A percentile compares a stretch with the other conserved stretches of the same genome.
Evolutionary conservation across 345 rosid species (phyloP).

Genomic region (Gossypium anomalum): DNA sequence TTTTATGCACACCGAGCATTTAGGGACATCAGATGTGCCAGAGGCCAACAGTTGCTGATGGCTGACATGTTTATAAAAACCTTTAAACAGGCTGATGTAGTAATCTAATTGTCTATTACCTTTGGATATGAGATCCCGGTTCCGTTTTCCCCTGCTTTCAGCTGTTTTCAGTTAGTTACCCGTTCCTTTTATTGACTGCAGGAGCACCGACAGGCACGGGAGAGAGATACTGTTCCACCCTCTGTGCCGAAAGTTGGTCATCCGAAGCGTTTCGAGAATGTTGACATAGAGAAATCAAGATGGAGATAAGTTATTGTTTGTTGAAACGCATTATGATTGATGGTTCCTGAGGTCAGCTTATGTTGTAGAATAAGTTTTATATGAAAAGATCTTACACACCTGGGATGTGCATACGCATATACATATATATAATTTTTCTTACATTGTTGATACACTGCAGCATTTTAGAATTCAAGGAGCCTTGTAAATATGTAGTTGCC

Average conservation of each 20-base stretch:
- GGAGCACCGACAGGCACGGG: slow-evolving; percentile 45
- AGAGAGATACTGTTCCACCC: slow-evolving; percentile 32
- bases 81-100: background rate
- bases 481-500: slow-evolving; percentile 37
- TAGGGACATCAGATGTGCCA: background rate
- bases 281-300: slow-evolving; percentile 28
- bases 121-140: too few relatives aligned
- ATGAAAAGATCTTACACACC: background rate
- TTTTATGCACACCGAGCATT: too few relatives aligned
- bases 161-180: background rate
- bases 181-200: slow-evolving; percentile 12
- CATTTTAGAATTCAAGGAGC: slow-evolving; percentile 12
- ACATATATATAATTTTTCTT: background rate
- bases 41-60: too few relatives aligned
- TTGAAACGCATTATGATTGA: slow-evolving; percentile 3
- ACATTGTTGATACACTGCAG: background rate
- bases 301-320: slow-evolving; percentile 25
- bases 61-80: too few relatives aligned
- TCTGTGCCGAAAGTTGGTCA: slow-evolving; percentile 18
- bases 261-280: slow-evolving; percentile 15
- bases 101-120: background rate
- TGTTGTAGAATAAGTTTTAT: slow-evolving; percentile 19
- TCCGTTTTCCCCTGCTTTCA: background rate
- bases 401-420: background rate
- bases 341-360: background rate